A percentile compares a stretch with the other conserved stretches of the same genome.
phyloP scores from a whole-genome alignment of 768 basidiomycete species.

The Trametes gibbosa region DNA sequence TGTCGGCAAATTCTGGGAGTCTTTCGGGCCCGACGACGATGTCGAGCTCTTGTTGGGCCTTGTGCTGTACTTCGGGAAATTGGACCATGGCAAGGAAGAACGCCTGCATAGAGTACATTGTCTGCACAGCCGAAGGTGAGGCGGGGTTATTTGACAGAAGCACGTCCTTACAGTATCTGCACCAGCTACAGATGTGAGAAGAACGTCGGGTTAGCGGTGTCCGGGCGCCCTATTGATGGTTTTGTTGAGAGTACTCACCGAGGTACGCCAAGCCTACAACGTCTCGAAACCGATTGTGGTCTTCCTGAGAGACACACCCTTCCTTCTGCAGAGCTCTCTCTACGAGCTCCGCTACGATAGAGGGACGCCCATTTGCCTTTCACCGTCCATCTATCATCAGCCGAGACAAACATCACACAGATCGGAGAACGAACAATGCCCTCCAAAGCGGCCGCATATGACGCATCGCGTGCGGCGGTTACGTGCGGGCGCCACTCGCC shows the following conservation, averaged over 20 bases:
- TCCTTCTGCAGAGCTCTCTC: neutral
- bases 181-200: neutral
- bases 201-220: no score
- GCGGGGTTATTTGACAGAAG: neutral
- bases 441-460: neutral
- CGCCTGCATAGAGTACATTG: constrained; percentile 26
- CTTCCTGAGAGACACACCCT: constrained; percentile 3
- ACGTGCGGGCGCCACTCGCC: neutral
- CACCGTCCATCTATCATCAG: neutral
- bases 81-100: constrained; percentile 30
- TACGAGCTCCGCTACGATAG: neutral
- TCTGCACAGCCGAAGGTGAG: constrained; percentile 11
- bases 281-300: neutral
- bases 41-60: constrained; percentile 29
- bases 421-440: neutral
- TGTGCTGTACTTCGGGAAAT: constrained; percentile 23
- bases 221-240: no score
- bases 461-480: neutral
- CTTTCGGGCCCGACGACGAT: constrained; percentile 21
- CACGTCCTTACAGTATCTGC: neutral
- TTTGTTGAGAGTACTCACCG: neutral
- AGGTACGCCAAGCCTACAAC: constrained; percentile 2
- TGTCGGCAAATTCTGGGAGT: constrained; percentile 23
- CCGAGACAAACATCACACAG: neutral
- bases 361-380: constrained; percentile 6